A percentile compares a stretch with the other conserved stretches of the same genome.
These are phyloP conservation scores for Tulasnella sp. DNA, from an alignment of 768 basidiomycete genomes.

Conservation along the genomic window DNA sequence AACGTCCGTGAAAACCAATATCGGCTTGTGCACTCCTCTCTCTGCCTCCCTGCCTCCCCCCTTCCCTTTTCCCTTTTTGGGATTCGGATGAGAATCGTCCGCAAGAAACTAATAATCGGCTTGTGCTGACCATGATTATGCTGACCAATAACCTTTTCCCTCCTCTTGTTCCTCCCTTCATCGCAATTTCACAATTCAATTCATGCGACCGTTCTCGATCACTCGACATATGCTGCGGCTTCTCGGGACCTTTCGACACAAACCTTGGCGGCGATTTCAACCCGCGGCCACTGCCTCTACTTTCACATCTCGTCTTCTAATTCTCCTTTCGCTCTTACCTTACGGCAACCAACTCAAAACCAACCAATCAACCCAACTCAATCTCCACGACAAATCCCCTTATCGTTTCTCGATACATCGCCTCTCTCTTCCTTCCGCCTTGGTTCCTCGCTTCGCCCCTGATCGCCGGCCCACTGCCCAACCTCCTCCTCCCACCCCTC, in stretches of 20 bases:
- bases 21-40: too few relatives aligned
- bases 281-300: not conserved
- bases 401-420: not conserved
- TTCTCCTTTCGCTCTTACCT: not conserved
- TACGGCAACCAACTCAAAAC: not conserved
- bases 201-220: too few relatives aligned
- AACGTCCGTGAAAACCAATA: too few relatives aligned
- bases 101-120: not conserved
- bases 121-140: not conserved
- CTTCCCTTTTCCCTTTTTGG: too few relatives aligned
- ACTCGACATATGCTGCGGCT: too few relatives aligned
- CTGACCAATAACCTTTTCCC: not conserved
- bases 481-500: not conserved
- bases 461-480: not conserved
- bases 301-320: not conserved
- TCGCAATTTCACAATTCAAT: not conserved
- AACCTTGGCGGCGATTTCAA: not conserved
- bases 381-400: not conserved
- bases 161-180: not conserved
- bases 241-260: not conserved
- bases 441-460: not conserved
- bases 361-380: not conserved
- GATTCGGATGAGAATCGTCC: too few relatives aligned
- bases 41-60: too few relatives aligned
- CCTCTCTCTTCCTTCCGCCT: not conserved